phyloP scores from a whole-genome alignment of 2,329 filamentous ascomycete genomes.

The Penicillium sp. region DNA sequence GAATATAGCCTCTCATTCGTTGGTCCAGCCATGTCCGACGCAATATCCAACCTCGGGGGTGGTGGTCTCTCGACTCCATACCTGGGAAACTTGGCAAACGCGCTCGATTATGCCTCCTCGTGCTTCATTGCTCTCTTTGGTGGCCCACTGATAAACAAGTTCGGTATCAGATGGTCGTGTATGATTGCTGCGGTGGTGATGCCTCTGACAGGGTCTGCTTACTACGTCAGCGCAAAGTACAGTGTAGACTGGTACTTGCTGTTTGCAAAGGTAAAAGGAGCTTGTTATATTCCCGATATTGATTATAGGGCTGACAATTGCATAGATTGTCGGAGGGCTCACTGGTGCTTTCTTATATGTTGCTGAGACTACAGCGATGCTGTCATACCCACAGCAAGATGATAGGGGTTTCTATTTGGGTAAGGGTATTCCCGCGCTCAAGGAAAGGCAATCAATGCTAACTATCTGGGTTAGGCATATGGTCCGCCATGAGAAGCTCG shows the following conservation, averaged over 20 bases:
- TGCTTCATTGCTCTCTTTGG: not conserved
- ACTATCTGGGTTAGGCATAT: not conserved
- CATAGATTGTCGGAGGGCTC: not conserved
- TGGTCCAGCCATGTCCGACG: not conserved
- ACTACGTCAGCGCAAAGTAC: slow-evolving; percentile 1
- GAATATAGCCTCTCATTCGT: not conserved
- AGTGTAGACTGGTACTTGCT: not conserved
- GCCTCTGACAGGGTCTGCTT: not conserved
- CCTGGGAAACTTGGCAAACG: not conserved
- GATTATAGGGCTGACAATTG: not conserved
- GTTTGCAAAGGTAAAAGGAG: not conserved
- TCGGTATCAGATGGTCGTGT: not conserved
- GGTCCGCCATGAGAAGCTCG: slow-evolving; percentile 1
- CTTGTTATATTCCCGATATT: not conserved
- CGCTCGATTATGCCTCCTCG: not conserved
- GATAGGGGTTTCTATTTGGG: not conserved
- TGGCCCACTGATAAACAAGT: not conserved
- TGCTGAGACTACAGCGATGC: not conserved
- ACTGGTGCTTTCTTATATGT: not conserved
- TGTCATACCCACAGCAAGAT: not conserved
- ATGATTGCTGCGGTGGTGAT: not conserved
- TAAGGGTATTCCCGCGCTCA: not conserved
- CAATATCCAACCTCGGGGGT: not conserved
- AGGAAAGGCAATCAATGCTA: not conserved
- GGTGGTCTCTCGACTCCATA: not conserved